phyloP scores from a whole-genome alignment of 768 basidiomycete genomes.

The Rhodotorula graminis region DNA sequence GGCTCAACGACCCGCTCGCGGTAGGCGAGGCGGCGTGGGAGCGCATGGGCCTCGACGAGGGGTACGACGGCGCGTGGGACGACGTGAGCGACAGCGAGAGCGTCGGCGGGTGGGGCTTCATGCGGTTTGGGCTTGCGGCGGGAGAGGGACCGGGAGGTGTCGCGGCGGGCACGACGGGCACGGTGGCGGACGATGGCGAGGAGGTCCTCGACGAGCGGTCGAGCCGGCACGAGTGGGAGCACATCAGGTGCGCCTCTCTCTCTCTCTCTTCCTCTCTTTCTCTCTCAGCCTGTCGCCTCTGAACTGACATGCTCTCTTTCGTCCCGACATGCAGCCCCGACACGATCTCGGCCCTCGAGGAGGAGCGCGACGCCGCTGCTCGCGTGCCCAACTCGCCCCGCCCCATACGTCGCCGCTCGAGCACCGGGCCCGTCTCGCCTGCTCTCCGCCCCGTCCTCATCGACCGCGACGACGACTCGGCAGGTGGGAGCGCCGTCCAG shows the following conservation, averaged over 20 bases:
- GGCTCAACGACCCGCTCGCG: constrained; percentile 25
- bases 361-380: constrained; percentile 35
- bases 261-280: not conserved
- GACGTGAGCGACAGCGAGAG: constrained; percentile 89
- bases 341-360: constrained; percentile 41
- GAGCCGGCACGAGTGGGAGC: constrained; percentile 39
- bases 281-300: not conserved
- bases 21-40: constrained; percentile 62
- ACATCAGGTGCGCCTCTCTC: constrained; percentile 37
- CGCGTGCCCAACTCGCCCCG: constrained; percentile 32
- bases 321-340: constrained; percentile 42
- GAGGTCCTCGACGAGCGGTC: constrained; percentile 28
- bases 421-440: constrained; percentile 41
- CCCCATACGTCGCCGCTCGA: constrained; percentile 33
- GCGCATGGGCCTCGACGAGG: constrained; percentile 55
- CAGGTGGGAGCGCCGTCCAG: not conserved
- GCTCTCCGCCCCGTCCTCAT: constrained; percentile 41
- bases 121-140: constrained; percentile 56
- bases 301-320: not conserved
- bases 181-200: constrained; percentile 19
- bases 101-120: constrained; percentile 75
- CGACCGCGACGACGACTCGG: constrained; percentile 37
- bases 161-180: constrained; percentile 8
- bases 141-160: constrained; percentile 44
- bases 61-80: constrained; percentile 61